Evolutionary conservation across 768 basidiomycete species (phyloP).

Genomic region (Suillus sp.): DNA sequence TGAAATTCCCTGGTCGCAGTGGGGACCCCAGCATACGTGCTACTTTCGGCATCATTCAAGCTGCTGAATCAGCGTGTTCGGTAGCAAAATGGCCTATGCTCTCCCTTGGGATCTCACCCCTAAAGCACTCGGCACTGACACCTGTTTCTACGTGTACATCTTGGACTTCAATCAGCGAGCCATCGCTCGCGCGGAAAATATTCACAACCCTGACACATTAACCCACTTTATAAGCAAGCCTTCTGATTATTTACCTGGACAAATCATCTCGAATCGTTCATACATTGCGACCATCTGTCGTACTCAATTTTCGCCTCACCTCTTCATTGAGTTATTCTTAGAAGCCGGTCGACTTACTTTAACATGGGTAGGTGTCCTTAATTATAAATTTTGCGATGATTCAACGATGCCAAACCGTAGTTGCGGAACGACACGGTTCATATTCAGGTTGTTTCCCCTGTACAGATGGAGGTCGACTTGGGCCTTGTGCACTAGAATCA

Average conservation of each 20-base stretch:
- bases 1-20: neutral
- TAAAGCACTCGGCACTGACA: too few species aligned
- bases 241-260: neutral
- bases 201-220: neutral
- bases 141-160: neutral
- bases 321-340: neutral
- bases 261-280: neutral
- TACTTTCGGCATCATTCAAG: neutral
- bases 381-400: neutral
- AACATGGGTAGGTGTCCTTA: conserved; percentile 1
- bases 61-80: neutral
- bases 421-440: neutral
- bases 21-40: conserved; percentile 5
- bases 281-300: neutral
- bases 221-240: neutral
- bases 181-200: neutral
- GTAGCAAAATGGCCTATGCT: neutral
- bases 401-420: neutral
- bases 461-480: neutral
- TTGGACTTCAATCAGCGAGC: conserved; percentile 1
- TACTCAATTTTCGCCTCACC: too few species aligned
- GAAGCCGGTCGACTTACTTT: neutral
- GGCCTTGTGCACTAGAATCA: neutral
- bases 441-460: neutral
- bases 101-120: neutral